A percentile compares a stretch with the other conserved stretches of the same genome.
Evolutionary conservation across 805 yeast species (phyloP).

Genomic region (Kluyveromyces aestuarii): DNA sequence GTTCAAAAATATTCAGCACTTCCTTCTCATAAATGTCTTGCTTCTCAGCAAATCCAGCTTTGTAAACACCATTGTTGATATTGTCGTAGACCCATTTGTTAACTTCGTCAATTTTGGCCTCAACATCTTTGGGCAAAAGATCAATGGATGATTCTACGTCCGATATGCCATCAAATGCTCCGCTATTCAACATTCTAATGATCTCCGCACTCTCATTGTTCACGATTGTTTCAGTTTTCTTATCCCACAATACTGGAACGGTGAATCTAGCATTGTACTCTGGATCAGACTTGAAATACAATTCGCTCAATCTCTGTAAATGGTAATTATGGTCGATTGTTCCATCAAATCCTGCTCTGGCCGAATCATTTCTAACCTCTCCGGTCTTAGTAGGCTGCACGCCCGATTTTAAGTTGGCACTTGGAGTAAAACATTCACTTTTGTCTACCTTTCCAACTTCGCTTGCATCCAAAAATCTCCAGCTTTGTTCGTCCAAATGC

Average conservation of each 20-base stretch:
- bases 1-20: conserved; percentile 51
- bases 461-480: conserved; percentile 55
- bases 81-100: conserved; percentile 77
- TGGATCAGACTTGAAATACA: conserved; percentile 69
- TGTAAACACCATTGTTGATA: conserved; percentile 90
- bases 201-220: conserved; percentile 89
- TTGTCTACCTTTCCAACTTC: conserved; percentile 6
- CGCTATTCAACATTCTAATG: conserved; percentile 72
- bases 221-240: conserved; percentile 71
- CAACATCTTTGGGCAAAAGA: conserved; percentile 51
- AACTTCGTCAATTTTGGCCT: conserved; percentile 57
- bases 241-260: conserved; percentile 92
- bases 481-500: conserved; percentile 80
- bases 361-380: conserved; percentile 12
- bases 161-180: conserved; percentile 49
- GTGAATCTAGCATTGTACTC: conserved; percentile 77
- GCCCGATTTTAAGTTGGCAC: conserved; percentile 6
- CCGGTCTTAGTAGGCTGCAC: conserved; percentile 8
- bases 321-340: conserved; percentile 56
- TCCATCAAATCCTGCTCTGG: conserved; percentile 25
- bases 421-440: conserved; percentile 7
- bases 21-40: conserved; percentile 75
- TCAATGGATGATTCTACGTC: conserved; percentile 35
- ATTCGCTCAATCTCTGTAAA: conserved; percentile 49
- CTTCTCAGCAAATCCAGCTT: conserved; percentile 78